Base-by-base conservation (phyloP, 2,329 filamentous ascomycete genomes). In the Mollisiaceae sp. region DNA sequence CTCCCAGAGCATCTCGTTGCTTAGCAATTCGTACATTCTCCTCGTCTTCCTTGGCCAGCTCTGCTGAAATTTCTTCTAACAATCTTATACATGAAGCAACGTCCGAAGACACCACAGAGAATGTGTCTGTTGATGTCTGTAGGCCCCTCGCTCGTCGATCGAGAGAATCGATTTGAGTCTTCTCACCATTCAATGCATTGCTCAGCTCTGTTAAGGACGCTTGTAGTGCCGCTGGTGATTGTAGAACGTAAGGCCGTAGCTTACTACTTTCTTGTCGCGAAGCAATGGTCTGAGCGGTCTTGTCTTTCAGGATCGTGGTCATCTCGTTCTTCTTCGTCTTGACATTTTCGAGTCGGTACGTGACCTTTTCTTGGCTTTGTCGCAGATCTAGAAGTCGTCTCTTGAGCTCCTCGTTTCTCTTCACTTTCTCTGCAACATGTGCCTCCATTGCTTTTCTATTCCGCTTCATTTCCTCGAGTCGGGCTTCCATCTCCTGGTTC, bases 71-170 rank as follows among this genome's bases (percentile, higher is more conserved):
- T 72, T 98, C 94, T 62, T 95, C 92, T 4, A 98, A 86, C 14
- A 98, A 84, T 74, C 94, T 94, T 74, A 93, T 93, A 75, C 94
- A 96, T 1, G 91, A 89, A 8, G 91, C 89, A 18, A 99, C 93
- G 74, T 99, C 95, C 12, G 90, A 87, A 9, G 90, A 85, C 0
- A 97, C 92, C 0, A 96, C 89, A 3, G 86, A 84, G 76, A 98
- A 98, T 0, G 93, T 94, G 77, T 98, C 94, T 2, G 89, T 89
- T 8, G 92, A 97, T 0, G 94, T 98, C 75, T 98, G 94, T 24
- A 99, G 82, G 0, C 93, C 94, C 66, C 95, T 86, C n/a, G 91
- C 89, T 63, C 94, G 87, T 69, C 92, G 89, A 77, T 99, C 95
- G 54, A 98, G 86, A 1, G 89, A 83, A 75, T 98, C 94, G 67